Evolutionary conservation across 495 filamentous ascomycete genomes (phyloP).

Genomic region (Parmelia sp.): DNA sequence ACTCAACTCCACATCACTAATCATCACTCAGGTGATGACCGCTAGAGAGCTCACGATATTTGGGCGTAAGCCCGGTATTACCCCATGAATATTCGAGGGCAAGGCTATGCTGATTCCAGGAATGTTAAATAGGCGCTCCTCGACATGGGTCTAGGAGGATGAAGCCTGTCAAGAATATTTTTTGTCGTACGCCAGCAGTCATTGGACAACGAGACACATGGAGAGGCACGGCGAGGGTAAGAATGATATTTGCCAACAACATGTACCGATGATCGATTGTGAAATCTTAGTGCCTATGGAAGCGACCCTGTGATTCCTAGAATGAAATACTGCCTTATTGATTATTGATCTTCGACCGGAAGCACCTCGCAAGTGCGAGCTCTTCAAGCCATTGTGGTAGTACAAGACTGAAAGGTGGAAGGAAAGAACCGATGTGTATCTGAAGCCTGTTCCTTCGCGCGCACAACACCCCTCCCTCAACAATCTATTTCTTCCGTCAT

Average conservation of each 20-base stretch:
- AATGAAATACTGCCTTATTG: neutral
- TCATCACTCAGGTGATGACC: no score
- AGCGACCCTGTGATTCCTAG: neutral
- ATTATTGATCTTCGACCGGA: constrained; percentile 4
- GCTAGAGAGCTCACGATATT: neutral
- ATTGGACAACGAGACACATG: neutral
- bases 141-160: no score
- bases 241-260: neutral
- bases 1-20: no score
- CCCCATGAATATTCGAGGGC: neutral
- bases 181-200: neutral
- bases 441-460: constrained; percentile 4
- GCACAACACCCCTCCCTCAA: neutral
- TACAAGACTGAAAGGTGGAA: neutral
- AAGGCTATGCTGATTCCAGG: neutral
- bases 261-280: neutral
- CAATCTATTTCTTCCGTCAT: constrained; percentile 3
- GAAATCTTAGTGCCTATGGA: neutral
- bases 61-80: neutral
- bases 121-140: neutral
- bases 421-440: constrained; percentile 1
- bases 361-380: constrained; percentile 7
- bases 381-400: constrained; percentile 3
- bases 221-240: neutral
- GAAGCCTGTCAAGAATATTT: neutral